Conservation (phyloP, 495 filamentous ascomycete genomes). For the Oidiodendron maius region DNA sequence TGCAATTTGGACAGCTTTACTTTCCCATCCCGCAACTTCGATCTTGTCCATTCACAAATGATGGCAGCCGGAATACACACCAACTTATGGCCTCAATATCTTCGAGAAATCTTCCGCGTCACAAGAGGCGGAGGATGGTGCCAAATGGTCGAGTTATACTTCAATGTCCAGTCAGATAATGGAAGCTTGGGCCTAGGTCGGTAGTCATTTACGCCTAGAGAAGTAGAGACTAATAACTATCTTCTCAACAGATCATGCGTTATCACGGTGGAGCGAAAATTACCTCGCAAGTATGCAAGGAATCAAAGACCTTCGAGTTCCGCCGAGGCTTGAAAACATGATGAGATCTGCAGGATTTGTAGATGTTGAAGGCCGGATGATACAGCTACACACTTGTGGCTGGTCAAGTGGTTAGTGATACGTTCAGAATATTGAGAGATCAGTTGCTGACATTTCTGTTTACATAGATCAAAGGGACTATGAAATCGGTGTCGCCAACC, state of each 20-base stretch:
- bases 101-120: conserved; percentile 62
- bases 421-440: not conserved
- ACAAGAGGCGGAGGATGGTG: conserved; percentile 69
- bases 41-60: conserved; percentile 83
- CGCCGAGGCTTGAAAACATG: conserved; percentile 54
- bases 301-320: conserved; percentile 65
- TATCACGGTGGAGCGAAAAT: conserved; percentile 67
- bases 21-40: conserved; percentile 71
- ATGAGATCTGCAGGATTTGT: conserved; percentile 66
- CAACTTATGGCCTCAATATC: conserved; percentile 71
- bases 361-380: conserved; percentile 64
- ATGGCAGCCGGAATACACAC: conserved; percentile 73
- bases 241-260: conserved; percentile 48
- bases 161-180: conserved; percentile 85
- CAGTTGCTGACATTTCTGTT: not conserved
- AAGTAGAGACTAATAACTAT: not conserved
- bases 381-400: conserved; percentile 65
- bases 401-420: conserved; percentile 62
- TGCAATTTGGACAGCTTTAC: conserved; percentile 47
- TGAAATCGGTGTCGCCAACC: conserved; percentile 56
- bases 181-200: conserved; percentile 64
- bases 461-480: conserved; percentile 51
- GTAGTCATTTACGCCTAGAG: conserved; percentile 7
- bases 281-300: conserved; percentile 62
- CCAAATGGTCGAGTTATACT: conserved; percentile 86